Evolutionary conservation across 352 stramenopile genomes (phyloP).

Genomic region (Phytophthora chlamydospora): DNA sequence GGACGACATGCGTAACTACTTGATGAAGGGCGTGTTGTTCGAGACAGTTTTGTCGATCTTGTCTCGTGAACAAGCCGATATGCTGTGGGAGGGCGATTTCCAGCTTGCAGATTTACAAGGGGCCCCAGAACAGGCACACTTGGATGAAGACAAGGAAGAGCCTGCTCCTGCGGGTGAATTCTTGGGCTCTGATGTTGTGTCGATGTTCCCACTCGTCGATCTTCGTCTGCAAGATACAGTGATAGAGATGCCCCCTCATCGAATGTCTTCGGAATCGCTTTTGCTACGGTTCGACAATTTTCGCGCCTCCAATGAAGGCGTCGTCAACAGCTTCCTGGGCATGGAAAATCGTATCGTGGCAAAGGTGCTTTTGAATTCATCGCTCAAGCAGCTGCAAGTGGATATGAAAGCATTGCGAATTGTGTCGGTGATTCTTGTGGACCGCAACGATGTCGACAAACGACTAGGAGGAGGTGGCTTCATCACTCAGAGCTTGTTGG

Average conservation of each 20-base stretch:
- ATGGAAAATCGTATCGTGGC: slow-evolving; percentile 82
- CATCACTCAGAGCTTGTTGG: slow-evolving; percentile 73
- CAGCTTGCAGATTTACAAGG: slow-evolving; percentile 49
- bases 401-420: slow-evolving; percentile 70
- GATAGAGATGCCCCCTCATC: slow-evolving; percentile 80
- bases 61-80: slow-evolving; percentile 65
- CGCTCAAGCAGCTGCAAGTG: slow-evolving; percentile 72
- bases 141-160: slow-evolving; percentile 23
- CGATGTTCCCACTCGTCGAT: slow-evolving; percentile 81
- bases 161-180: slow-evolving; percentile 24
- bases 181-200: slow-evolving; percentile 75
- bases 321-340: slow-evolving; percentile 60
- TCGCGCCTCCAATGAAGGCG: slow-evolving; percentile 64
- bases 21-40: slow-evolving; percentile 67
- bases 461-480: slow-evolving; percentile 42
- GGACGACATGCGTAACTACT: slow-evolving; percentile 79
- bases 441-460: slow-evolving; percentile 41
- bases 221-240: slow-evolving; percentile 72
- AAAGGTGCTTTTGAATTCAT: slow-evolving; percentile 87
- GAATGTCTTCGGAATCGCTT: slow-evolving; percentile 76
- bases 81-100: slow-evolving; percentile 81
- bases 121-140: slow-evolving; percentile 11
- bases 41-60: slow-evolving; percentile 65
- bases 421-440: slow-evolving; percentile 78
- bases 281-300: slow-evolving; percentile 77